A percentile compares a stretch with the other conserved stretches of the same genome.
Conservation (phyloP, 2,329 filamentous ascomycete species). For the Fusarium buharicum region DNA sequence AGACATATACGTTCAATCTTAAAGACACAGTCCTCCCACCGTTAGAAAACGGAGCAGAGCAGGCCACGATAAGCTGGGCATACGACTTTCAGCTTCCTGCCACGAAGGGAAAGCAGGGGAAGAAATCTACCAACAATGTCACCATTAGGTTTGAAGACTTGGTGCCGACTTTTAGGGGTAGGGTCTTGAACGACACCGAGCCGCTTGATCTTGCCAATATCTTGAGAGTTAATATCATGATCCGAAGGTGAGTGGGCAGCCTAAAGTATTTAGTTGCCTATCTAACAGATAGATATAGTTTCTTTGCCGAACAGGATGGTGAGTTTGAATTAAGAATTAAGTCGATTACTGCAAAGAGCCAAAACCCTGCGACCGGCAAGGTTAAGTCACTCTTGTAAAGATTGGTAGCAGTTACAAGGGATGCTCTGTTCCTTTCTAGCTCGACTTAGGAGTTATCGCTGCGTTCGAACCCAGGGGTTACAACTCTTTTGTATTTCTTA, state of each 20-base stretch:
- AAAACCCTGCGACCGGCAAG: too few relatives aligned
- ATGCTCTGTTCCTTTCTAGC: too few relatives aligned
- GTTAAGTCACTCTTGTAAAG: too few relatives aligned
- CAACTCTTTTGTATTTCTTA: too few relatives aligned
- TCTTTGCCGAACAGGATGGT: slow-evolving; percentile 7
- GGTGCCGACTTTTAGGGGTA: neutral
- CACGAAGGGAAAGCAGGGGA: neutral
- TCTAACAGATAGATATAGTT: neutral
- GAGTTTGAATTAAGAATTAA: slow-evolving; percentile 3
- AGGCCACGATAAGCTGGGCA: slow-evolving; percentile 4
- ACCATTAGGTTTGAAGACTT: neutral
- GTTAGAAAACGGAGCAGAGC: neutral
- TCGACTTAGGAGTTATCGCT: too few relatives aligned
- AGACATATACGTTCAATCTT: slow-evolving; percentile 1
- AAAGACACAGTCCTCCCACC: slow-evolving; percentile 1
- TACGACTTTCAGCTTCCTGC: slow-evolving; percentile 5
- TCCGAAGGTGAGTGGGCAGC: neutral
- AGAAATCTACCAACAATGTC: neutral
- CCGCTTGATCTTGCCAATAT: slow-evolving; percentile 6
- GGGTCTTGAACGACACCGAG: neutral
- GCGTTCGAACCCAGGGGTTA: too few relatives aligned
- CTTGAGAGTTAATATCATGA: slow-evolving; percentile 4
- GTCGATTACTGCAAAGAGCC: too few relatives aligned
- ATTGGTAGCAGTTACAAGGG: too few relatives aligned
- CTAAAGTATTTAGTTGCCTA: neutral